phyloP scores from a whole-genome alignment of 768 basidiomycete genomes.

The Tylopilus sp. region DNA sequence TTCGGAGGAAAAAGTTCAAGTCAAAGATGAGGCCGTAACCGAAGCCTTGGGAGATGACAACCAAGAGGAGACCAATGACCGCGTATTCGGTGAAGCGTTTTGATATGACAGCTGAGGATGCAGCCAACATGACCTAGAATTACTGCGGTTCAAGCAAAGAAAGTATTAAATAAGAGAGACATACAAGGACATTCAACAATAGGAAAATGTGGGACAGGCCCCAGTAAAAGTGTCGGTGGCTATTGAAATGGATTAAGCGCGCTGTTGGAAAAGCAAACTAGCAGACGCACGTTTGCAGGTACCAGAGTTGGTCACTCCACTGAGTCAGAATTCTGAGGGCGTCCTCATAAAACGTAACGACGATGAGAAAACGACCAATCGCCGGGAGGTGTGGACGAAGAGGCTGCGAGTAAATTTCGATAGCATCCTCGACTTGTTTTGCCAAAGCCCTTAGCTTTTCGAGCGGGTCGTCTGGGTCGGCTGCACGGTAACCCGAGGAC shows the following conservation, averaged over 20 bases:
- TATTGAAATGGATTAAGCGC: conserved; percentile 31
- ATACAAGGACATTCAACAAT: conserved; percentile 82
- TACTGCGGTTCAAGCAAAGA: not conserved
- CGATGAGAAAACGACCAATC: conserved; percentile 94
- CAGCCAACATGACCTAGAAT: conserved; percentile 79
- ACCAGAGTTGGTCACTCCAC: conserved; percentile 98
- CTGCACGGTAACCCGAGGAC: conserved; percentile 71
- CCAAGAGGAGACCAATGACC: conserved; percentile 83
- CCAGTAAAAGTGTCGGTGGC: conserved; percentile 95
- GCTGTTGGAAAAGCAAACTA: not conserved
- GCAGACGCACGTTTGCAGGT: conserved; percentile 80
- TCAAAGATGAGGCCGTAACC: conserved; percentile 99
- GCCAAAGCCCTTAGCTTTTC: conserved; percentile 70
- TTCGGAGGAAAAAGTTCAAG: conserved; percentile 99
- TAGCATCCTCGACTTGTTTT: conserved; percentile 82
- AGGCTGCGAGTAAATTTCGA: conserved; percentile 92
- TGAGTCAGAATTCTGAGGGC: conserved; percentile 90
- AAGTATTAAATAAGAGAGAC: conserved; percentile 29
- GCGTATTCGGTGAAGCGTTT: conserved; percentile 88
- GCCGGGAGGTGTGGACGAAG: conserved; percentile 92
- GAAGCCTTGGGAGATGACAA: conserved; percentile 94
- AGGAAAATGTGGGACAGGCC: conserved; percentile 94
- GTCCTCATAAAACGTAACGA: conserved; percentile 98
- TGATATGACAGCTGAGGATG: conserved; percentile 80
- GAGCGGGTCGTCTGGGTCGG: conserved; percentile 77